A percentile compares a stretch with the other conserved stretches of the same genome.
These are phyloP conservation scores for Sarcomyxa edulis DNA, from an alignment of 768 basidiomycete genomes.

Conservation along the genomic window DNA sequence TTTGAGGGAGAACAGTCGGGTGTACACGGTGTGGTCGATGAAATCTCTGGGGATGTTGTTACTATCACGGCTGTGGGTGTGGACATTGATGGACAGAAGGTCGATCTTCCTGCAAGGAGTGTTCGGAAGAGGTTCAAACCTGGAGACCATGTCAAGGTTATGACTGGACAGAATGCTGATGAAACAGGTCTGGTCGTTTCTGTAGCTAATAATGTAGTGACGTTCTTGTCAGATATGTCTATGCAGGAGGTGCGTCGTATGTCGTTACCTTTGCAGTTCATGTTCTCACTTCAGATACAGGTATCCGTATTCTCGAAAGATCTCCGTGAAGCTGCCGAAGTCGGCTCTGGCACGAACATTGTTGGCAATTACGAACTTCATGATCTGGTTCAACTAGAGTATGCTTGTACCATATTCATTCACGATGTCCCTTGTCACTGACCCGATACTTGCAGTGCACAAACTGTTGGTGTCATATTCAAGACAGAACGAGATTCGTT, in stretches of 20 bases:
- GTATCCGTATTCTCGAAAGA: slow-evolving; percentile 98
- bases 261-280: slow-evolving; percentile 4
- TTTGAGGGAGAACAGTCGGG: slow-evolving; percentile 96
- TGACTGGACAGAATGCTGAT: slow-evolving; percentile 90
- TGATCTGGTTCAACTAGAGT: slow-evolving; percentile 97
- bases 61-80: slow-evolving; percentile 74
- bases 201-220: slow-evolving; percentile 85
- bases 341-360: slow-evolving; percentile 85
- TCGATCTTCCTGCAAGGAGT: slow-evolving; percentile 81
- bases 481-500: slow-evolving; percentile 95
- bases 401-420: slow-evolving; percentile 26
- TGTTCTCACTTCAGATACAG: slow-evolving; percentile 30
- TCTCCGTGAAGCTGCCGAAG: slow-evolving; percentile 94
- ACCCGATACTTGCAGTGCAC: slow-evolving; percentile 46
- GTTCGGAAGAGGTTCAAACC: slow-evolving; percentile 94
- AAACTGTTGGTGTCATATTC: slow-evolving; percentile 96
- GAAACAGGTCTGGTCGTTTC: slow-evolving; percentile 96
- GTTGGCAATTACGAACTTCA: slow-evolving; percentile 95
- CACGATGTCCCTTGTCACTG: not conserved
- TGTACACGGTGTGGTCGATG: slow-evolving; percentile 87
- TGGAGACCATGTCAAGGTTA: slow-evolving; percentile 98
- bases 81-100: slow-evolving; percentile 82
- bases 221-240: slow-evolving; percentile 95
- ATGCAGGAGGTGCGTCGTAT: slow-evolving; percentile 72
- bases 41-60: slow-evolving; percentile 83